These are phyloP conservation scores for Oldenlandia corymbosa DNA, from an alignment of 257 asterid species.

Conservation along the genomic window DNA sequence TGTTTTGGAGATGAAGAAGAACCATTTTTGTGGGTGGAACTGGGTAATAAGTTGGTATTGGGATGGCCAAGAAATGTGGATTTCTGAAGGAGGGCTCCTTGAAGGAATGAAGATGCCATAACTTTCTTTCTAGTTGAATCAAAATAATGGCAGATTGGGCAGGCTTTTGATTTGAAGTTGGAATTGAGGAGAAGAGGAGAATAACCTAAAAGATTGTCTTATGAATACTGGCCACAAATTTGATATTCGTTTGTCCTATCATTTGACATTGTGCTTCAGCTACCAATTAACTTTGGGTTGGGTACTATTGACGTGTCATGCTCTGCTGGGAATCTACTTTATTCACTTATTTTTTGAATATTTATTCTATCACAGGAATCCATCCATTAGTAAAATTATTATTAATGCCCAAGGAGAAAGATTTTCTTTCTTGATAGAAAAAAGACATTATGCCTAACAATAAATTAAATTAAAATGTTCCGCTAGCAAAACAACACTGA, in stretches of 20 bases:
- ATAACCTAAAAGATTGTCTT: not conserved
- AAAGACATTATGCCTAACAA: no score
- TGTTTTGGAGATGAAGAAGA: conserved; percentile 23
- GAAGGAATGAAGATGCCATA: conserved; percentile 59
- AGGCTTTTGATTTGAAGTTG: no score
- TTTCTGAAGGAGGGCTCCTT: conserved; percentile 39
- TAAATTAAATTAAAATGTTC: no score
- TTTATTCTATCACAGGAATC: no score
- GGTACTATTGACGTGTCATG: not conserved
- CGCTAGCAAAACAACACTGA: no score
- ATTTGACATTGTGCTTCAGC: not conserved
- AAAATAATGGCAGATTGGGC: no score
- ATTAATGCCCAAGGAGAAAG: no score
- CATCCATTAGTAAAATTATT: no score
- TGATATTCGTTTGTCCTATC: conserved; percentile 1
- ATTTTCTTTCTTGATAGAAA: no score
- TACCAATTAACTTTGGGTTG: not conserved
- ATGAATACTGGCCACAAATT: conserved; percentile 41
- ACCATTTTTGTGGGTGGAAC: conserved; percentile 20
- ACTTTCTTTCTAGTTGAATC: not conserved
- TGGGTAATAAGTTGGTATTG: conserved; percentile 17
- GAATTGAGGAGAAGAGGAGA: not conserved
- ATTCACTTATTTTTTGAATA: no score
- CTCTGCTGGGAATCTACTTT: no score
- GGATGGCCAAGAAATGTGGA: conserved; percentile 59